These are phyloP conservation scores for Backusella circina DNA, from an alignment of 192 early-diverging fungal species.

Conservation along the genomic window DNA sequence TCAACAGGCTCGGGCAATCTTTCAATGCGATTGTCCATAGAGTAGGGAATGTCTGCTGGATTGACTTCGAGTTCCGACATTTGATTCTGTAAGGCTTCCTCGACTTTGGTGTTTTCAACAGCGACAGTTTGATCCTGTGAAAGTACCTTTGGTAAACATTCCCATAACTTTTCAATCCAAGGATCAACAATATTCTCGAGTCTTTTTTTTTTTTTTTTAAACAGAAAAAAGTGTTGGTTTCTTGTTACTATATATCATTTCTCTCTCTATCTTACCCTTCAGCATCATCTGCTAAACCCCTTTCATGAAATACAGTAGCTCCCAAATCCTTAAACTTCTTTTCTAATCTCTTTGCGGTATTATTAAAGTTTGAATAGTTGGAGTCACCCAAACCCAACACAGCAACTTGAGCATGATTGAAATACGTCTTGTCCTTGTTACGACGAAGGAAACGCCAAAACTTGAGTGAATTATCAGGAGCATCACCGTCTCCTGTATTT, in stretches of 20 bases:
- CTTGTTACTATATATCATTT: background rate
- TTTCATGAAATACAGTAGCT: slow-evolving; percentile 67
- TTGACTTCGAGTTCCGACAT: slow-evolving; percentile 7
- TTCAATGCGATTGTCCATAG: background rate
- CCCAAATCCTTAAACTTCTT: slow-evolving; percentile 73
- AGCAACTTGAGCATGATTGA: slow-evolving; percentile 44
- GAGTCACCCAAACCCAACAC: slow-evolving; percentile 85
- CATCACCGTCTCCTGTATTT: slow-evolving; percentile 95
- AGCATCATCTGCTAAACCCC: slow-evolving; percentile 88
- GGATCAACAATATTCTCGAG: slow-evolving; percentile 87
- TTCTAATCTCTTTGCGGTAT: slow-evolving; percentile 79
- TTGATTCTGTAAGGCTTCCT: slow-evolving; percentile 10
- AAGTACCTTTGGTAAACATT: slow-evolving; percentile 50
- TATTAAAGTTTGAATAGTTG: slow-evolving; percentile 92
- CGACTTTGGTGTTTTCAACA: background rate
- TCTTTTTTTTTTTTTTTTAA: slow-evolving; percentile 20
- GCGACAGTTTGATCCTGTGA: background rate
- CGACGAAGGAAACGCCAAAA: slow-evolving; percentile 84
- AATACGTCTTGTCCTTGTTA: slow-evolving; percentile 60
- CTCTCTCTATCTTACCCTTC: slow-evolving; percentile 57
- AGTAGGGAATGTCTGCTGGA: slow-evolving; percentile 8
- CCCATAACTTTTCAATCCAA: slow-evolving; percentile 88
- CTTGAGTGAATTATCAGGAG: slow-evolving; percentile 90
- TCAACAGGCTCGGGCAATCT: slow-evolving; percentile 15
- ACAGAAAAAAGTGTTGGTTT: background rate